These are phyloP conservation scores for Dorcoceras hygrometricum DNA, from an alignment of 257 asterid species.

Conservation along the genomic window DNA sequence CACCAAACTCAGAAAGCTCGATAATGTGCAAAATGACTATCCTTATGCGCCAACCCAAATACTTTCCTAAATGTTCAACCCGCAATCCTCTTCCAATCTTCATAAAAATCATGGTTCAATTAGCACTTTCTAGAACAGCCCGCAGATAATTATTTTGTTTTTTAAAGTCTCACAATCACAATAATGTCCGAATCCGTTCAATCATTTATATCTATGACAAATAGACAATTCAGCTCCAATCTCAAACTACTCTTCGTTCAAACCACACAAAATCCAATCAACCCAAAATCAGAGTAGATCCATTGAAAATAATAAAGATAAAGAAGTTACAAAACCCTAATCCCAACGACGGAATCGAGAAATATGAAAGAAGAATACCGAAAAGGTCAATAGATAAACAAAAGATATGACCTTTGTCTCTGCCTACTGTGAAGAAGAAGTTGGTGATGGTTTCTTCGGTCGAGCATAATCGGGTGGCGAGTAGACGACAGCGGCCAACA, in stretches of 20 bases:
- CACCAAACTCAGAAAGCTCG: neutral
- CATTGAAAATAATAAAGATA: constrained; percentile 3
- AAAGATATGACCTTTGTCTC: neutral
- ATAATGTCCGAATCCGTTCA: neutral
- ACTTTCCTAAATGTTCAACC: neutral
- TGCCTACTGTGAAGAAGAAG: constrained; percentile 23
- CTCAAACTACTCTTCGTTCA: neutral
- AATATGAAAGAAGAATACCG: neutral
- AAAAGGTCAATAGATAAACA: constrained; percentile 3
- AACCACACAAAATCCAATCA: neutral
- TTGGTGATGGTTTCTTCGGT: constrained; percentile 27
- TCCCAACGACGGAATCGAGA: neutral
- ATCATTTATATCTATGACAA: neutral
- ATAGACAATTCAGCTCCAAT: neutral
- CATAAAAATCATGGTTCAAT: neutral
- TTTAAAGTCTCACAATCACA: neutral
- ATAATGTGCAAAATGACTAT: neutral
- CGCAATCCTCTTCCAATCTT: neutral
- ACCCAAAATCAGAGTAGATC: constrained; percentile 8
- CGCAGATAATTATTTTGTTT: neutral
- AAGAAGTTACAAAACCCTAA: constrained; percentile 23
- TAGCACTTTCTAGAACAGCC: neutral
- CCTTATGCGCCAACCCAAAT: neutral
- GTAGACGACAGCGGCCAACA: constrained; percentile 46
- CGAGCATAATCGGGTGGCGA: constrained; percentile 47